Percentiles rank a stretch among this genome's conserved stretches.
phyloP scores from a whole-genome alignment of 2,329 filamentous ascomycete genomes.

The Pseudopyricularia cyperi region DNA sequence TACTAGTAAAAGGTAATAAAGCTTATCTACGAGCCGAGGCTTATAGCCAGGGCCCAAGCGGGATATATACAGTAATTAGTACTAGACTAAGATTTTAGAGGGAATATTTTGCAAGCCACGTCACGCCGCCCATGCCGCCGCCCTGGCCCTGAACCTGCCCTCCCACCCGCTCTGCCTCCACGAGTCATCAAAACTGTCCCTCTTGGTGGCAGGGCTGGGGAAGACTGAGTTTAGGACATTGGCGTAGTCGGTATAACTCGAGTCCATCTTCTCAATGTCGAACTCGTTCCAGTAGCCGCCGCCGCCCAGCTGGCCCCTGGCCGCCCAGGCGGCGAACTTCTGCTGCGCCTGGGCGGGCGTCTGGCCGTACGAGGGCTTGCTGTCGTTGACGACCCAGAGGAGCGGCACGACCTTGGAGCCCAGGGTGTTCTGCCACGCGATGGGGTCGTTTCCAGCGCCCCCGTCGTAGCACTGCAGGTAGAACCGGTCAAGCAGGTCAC shows the following conservation, averaged over 20 bases:
- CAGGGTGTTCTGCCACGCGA: slow-evolving; percentile 21
- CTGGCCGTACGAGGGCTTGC: slow-evolving; percentile 25
- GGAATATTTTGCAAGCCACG: too few relatives aligned
- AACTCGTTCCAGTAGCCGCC: slow-evolving; percentile 33
- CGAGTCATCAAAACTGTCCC: background rate
- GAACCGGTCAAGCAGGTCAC: slow-evolving; percentile 20
- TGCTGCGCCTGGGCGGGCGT: slow-evolving; percentile 21
- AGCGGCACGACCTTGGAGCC: slow-evolving; percentile 28
- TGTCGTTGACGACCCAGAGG: slow-evolving; percentile 30
- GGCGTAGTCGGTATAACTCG: slow-evolving; percentile 21
- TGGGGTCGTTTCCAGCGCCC: slow-evolving; percentile 25
- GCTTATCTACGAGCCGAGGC: too few relatives aligned
- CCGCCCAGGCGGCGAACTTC: slow-evolving; percentile 21
- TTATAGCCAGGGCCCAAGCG: too few relatives aligned
- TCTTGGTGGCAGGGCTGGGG: background rate
- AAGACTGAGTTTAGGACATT: slow-evolving; percentile 12
- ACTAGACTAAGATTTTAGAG: too few relatives aligned
- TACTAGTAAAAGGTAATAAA: too few relatives aligned
- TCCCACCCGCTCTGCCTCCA: background rate
- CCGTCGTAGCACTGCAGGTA: slow-evolving; percentile 33
- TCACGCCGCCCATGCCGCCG: background rate
- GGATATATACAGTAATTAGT: too few relatives aligned
- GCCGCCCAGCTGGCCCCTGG: slow-evolving; percentile 16
- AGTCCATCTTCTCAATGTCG: slow-evolving; percentile 29
- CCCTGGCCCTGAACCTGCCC: background rate